Evolutionary conservation across 768 basidiomycete species (phyloP), one percentile per base, ranked within the genome.

Genomic region (Agrocybe praecox): DNA sequence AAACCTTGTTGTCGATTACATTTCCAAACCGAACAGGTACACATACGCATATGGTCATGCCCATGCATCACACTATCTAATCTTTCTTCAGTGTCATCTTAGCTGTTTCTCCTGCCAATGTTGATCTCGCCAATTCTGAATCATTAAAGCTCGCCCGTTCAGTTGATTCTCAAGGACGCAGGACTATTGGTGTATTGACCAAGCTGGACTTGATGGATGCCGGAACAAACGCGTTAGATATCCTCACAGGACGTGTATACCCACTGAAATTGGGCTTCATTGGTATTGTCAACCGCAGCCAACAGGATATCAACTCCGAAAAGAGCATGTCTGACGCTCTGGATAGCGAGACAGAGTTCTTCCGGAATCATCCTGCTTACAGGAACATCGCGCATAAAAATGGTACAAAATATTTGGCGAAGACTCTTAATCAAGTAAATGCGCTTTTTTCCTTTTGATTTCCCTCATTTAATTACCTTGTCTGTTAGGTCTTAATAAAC

Each of bases 151-250:
- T 99, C 33, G 97, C 96, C 11, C 90, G 97, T 45, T 86, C 88
- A 11, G 94, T 98, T 46, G 97, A 99, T 66, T 92, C 96, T 0
- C 94, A 97, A 72, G 96, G 96, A 11, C 87, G 97, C 26, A 86
- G 97, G 26, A 99, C 97, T 12, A 94, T 98, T 54, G 97, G 97
- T 49, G 91, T 99, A 18, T 80, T 99, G 49, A 96, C 96, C 14
- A 99, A 99, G 73, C 85, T 98, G 32, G 97, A 99, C 74, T 82
- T 99, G 46, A 99, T 99, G 97, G 97, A 98, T 66, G 96, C 96
- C 6, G 97, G 97, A 24, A 99, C 97, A 33, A 98, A 99, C 70
- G 97, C 97, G 19, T 76, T 96, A 33, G 96, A 99, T 72, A 88
- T 98, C 62, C 83, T 98, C 34, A 98, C 94, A 0, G 97, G 97